phyloP scores from a whole-genome alignment of 2,329 filamentous ascomycete species.

The Tolypocladium nubicola region DNA sequence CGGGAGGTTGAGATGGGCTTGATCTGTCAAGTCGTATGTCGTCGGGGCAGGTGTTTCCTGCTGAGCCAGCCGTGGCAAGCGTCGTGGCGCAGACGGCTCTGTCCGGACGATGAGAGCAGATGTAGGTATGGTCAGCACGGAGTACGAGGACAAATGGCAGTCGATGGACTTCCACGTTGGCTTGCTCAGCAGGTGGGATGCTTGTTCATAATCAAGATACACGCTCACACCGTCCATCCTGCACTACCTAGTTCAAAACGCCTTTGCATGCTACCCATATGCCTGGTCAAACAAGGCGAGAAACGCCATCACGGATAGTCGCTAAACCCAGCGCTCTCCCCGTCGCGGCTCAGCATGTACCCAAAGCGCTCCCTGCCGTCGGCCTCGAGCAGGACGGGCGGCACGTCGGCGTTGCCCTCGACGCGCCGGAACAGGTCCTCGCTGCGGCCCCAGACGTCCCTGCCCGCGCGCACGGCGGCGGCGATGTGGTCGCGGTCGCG shows the following conservation, averaged over 20 bases:
- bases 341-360: constrained; percentile 36
- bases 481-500: constrained; percentile 37
- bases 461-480: constrained; percentile 38
- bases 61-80: no score
- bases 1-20: no score
- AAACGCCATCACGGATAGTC: constrained; percentile 26
- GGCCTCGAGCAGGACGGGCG: constrained; percentile 31
- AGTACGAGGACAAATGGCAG: no score
- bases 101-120: no score
- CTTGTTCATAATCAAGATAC: not conserved
- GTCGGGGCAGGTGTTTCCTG: no score
- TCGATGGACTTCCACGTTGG: not conserved
- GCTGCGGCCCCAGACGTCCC: constrained; percentile 43
- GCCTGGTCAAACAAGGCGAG: not conserved
- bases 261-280: not conserved
- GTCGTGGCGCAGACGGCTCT: no score
- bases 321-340: constrained; percentile 33
- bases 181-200: not conserved
- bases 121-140: no score
- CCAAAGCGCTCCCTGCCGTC: constrained; percentile 22
- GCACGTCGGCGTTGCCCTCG: constrained; percentile 41
- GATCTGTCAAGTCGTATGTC: no score
- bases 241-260: not conserved
- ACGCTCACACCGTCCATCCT: not conserved
- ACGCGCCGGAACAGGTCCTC: constrained; percentile 36